A percentile compares a stretch with the other conserved stretches of the same genome.
phyloP scores from a whole-genome alignment of 805 yeast species.

The Nadsonia fulvescens region DNA sequence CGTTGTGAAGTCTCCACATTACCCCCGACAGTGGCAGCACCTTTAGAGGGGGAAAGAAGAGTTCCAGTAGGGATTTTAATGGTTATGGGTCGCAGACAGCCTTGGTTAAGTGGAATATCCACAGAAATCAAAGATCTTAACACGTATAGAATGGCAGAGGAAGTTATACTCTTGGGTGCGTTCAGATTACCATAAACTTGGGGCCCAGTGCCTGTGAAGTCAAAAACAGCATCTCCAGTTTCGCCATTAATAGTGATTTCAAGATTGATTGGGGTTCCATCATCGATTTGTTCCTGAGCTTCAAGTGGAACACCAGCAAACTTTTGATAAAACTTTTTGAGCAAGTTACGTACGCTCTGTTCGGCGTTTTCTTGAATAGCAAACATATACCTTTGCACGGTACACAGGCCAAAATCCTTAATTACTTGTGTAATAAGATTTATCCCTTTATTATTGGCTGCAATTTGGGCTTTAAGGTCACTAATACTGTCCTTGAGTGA shows the following conservation, averaged over 20 bases:
- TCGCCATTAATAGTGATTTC: conserved; percentile 25
- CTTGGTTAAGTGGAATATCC: conserved; percentile 85
- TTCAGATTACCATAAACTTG: conserved; percentile 80
- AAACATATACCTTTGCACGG: conserved; percentile 54
- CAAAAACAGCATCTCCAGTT: conserved; percentile 51
- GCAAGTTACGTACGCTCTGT: conserved; percentile 39
- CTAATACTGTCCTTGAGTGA: conserved; percentile 68
- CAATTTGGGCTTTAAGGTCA: conserved; percentile 70
- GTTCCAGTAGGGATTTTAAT: conserved; percentile 46
- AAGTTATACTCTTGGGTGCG: conserved; percentile 82
- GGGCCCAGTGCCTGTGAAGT: conserved; percentile 73
- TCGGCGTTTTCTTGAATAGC: conserved; percentile 75
- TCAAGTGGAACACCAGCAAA: conserved; percentile 7
- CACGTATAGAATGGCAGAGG: conserved; percentile 77
- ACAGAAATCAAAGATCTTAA: conserved; percentile 69
- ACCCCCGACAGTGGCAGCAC: conserved; percentile 89
- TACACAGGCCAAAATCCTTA: conserved; percentile 39
- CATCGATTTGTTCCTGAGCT: conserved; percentile 17
- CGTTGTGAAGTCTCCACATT: conserved; percentile 92
- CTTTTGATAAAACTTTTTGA: conserved; percentile 27
- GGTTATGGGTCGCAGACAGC: conserved; percentile 67
- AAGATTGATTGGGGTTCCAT: conserved; percentile 18
- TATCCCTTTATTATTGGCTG: conserved; percentile 80
- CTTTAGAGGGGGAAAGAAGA: conserved; percentile 55
- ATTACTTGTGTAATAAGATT: conserved; percentile 41